phyloP scores from a whole-genome alignment of 257 asterid genomes.

The Nyctanthes arbortristis region DNA sequence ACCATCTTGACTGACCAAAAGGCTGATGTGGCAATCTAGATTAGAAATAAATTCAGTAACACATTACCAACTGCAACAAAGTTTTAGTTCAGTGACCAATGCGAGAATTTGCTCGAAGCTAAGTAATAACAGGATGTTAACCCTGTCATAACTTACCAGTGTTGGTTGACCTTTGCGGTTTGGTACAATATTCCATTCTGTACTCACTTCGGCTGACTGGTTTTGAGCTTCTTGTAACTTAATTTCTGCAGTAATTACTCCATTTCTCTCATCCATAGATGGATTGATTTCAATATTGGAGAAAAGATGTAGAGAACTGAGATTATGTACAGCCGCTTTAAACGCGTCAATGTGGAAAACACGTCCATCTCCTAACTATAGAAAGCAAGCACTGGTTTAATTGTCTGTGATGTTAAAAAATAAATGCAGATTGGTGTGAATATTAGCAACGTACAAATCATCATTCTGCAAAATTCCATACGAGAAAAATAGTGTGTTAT shows the following conservation, averaged over 20 bases:
- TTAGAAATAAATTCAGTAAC: neutral
- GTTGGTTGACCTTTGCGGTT: slow-evolving; percentile 96
- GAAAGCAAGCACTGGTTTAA: neutral
- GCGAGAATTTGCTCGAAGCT: neutral
- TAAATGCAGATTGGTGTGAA: too few species aligned
- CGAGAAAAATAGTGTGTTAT: too few species aligned
- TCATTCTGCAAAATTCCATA: too few species aligned
- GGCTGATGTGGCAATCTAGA: neutral
- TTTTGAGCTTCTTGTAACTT: slow-evolving; percentile 89
- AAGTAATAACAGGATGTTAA: too few species aligned
- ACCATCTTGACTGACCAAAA: neutral
- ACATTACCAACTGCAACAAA: too few species aligned
- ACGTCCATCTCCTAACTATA: slow-evolving; percentile 34
- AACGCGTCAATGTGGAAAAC: slow-evolving; percentile 92
- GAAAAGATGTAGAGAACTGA: slow-evolving; percentile 79
- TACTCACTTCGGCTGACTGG: slow-evolving; percentile 94
- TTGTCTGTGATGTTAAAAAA: slow-evolving; percentile 65
- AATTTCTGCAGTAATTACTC: slow-evolving; percentile 83
- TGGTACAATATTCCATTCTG: slow-evolving; percentile 96
- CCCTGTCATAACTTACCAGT: slow-evolving; percentile 41
- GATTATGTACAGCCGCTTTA: slow-evolving; percentile 86
- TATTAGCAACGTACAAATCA: too few species aligned
- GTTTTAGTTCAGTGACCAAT: too few species aligned
- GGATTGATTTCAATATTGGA: slow-evolving; percentile 94
- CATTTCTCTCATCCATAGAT: slow-evolving; percentile 89